Base-by-base conservation (phyloP, 176 grass and related monocot genomes). In the Coix lacrymajobi region DNA sequence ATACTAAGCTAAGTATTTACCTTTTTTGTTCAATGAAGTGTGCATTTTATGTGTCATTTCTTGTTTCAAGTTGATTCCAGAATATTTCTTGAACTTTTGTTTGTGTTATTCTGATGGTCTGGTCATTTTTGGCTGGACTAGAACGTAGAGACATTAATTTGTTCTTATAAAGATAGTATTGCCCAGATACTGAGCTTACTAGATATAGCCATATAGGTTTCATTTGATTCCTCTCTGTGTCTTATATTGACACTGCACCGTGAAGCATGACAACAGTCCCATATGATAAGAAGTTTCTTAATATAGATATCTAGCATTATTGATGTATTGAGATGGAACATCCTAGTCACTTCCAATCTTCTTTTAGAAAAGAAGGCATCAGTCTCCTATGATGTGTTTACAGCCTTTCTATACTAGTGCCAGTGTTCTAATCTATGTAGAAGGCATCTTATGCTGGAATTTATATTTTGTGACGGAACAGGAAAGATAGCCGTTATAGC, bases 401-500 rank as follows among this genome's bases (percentile, higher is more conserved):
- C 34, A 71, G 38, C 11, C 29, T 1, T 37, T 84, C 0, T 39
- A 58, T 58, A 74, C 11, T 48, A 48, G 0, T 19, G 15, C 46
- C 4, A 57, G 19, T 73, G 22, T 79, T 70, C 58, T 74, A 36
- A 48, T 75, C 22, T 84, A 81, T 82, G n/a, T 37, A 69, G 25
- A 54, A 41, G 22, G 67, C 40, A 69, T 16, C 69, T 75, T 58
- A 25, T 25, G 33, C 40, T 82, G 33, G 26, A 68, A 79, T 40
- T 74, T 19, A 79, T 38, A 46, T 76, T 79, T 76, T 80, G 34
- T 54, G 10, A 20, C 34, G 34, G 34, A 29, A 70, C 58, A 98
- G 95, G 86, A 98, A 94, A 92, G 88, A 98, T 83, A 93, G 90
- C 58, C 95, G 88, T 73, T 98, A 98, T 83, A 91, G 88, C 26